These are phyloP conservation scores for Fallopia convolvulus DNA, from an alignment of 148 eudicot species.

Conservation along the genomic window DNA sequence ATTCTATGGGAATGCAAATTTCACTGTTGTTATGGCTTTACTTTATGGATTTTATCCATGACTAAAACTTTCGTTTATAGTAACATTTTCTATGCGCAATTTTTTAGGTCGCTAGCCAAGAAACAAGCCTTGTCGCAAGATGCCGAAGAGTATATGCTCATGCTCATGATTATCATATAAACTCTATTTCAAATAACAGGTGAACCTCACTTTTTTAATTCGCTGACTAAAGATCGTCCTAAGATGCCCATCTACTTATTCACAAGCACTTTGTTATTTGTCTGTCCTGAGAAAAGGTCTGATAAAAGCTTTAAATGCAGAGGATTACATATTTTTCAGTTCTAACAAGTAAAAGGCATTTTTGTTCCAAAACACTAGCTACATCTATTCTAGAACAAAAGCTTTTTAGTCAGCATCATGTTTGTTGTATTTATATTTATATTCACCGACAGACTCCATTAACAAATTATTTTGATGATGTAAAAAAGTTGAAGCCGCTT, in stretches of 20 bases:
- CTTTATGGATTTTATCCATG: neutral
- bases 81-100: neutral
- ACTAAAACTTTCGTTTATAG: conserved; percentile 3
- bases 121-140: conserved; percentile 65
- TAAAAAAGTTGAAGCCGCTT: neutral
- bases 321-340: neutral
- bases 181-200: conserved; percentile 84
- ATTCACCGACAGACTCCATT: neutral
- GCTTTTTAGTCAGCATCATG: neutral
- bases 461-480: neutral
- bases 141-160: conserved; percentile 82
- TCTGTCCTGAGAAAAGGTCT: neutral
- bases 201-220: conserved; percentile 6
- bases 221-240: neutral
- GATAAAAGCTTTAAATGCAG: neutral
- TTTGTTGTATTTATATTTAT: neutral
- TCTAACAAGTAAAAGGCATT: neutral
- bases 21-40: neutral
- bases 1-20: neutral
- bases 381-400: neutral
- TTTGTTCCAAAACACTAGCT: neutral
- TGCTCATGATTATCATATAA: conserved; percentile 83
- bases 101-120: conserved; percentile 54
- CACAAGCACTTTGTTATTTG: neutral
- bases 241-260: neutral